These are phyloP conservation scores for Aspergillus amoenus DNA, from an alignment of 2,329 filamentous ascomycete genomes.

Conservation along the genomic window DNA sequence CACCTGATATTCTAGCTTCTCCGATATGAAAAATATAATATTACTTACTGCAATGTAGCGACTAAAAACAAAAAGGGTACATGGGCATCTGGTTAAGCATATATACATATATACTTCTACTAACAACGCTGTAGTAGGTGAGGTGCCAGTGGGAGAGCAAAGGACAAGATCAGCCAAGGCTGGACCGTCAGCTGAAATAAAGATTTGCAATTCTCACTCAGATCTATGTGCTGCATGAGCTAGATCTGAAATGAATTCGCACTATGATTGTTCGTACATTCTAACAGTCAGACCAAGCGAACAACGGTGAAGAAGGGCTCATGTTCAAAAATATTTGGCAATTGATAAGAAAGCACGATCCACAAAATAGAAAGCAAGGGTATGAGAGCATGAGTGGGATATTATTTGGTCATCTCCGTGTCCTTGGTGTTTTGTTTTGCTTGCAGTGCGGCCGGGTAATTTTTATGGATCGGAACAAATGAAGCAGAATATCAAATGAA, in stretches of 20 bases:
- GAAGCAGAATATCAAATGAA: background rate
- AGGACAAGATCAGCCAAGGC: background rate
- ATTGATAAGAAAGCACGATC: background rate
- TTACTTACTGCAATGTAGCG: too few relatives aligned
- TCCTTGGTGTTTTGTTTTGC: background rate
- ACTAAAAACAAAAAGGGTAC: too few relatives aligned
- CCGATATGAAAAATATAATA: background rate
- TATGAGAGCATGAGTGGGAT: background rate
- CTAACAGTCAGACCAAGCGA: background rate
- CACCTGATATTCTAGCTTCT: background rate
- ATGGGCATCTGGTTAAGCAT: too few relatives aligned
- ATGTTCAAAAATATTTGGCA: background rate
- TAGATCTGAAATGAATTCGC: background rate
- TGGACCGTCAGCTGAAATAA: background rate
- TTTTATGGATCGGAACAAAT: background rate
- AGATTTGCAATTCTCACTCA: background rate
- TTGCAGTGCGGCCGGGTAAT: background rate
- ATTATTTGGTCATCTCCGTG: background rate
- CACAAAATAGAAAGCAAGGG: background rate
- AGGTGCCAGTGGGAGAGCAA: background rate
- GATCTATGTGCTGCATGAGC: background rate
- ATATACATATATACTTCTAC: background rate
- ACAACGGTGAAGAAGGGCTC: background rate
- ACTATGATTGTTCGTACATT: background rate
- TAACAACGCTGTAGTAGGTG: background rate